Evolutionary conservation across 179 eudicot species (phyloP).

Genomic region (Beta corolliflora): DNA sequence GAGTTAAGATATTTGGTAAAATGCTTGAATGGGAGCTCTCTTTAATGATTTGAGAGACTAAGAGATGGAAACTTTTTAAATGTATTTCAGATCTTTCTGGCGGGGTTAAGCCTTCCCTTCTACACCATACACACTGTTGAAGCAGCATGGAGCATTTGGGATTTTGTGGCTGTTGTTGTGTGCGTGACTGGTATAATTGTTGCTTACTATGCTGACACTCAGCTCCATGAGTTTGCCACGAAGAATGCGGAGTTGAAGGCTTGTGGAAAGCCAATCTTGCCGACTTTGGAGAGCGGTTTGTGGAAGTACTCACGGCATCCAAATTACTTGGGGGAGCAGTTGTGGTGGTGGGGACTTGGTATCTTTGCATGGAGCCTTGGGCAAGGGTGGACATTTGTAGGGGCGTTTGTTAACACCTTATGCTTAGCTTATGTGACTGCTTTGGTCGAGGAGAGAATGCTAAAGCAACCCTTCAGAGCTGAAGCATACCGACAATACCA

Average conservation of each 20-base stretch:
- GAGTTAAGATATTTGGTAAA: neutral
- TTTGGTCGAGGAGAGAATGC: conserved; percentile 82
- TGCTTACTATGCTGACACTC: conserved; percentile 82
- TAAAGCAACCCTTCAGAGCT: conserved; percentile 62
- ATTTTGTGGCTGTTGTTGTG: conserved; percentile 47
- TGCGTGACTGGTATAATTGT: conserved; percentile 65
- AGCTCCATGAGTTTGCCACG: conserved; percentile 59
- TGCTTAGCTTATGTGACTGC: conserved; percentile 77
- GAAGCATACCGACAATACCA: conserved; percentile 73
- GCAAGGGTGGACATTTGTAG: conserved; percentile 57
- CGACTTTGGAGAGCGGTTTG: conserved; percentile 67
- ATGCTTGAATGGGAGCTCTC: neutral
- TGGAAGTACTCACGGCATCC: conserved; percentile 95
- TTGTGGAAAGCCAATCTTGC: conserved; percentile 46
- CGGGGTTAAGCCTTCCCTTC: conserved; percentile 72
- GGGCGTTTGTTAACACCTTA: conserved; percentile 69
- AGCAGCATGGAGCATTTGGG: conserved; percentile 64
- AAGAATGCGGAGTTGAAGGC: conserved; percentile 56
- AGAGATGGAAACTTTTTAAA: neutral
- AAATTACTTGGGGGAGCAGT: conserved; percentile 93
- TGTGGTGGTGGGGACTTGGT: conserved; percentile 98
- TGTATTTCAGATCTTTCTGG: conserved; percentile 60
- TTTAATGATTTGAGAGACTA: neutral
- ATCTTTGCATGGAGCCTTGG: conserved; percentile 77
- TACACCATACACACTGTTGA: conserved; percentile 67